A percentile compares a stretch with the other conserved stretches of the same genome.
These are phyloP conservation scores for Pestalotiopsis sp. DNA, from an alignment of 2,329 filamentous ascomycete species.

Conservation along the genomic window DNA sequence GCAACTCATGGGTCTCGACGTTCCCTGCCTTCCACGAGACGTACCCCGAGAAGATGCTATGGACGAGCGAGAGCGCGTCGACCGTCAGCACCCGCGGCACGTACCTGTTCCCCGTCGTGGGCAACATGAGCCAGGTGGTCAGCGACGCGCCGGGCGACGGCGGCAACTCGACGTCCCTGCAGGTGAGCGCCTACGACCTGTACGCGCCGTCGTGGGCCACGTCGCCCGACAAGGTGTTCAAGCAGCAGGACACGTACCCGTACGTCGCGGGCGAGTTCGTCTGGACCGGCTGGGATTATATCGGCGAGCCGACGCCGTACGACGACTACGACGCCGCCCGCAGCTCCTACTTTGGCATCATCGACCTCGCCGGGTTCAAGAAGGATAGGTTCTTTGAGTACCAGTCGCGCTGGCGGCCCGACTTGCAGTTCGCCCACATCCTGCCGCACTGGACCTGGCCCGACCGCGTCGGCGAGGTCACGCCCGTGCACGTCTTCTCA, in stretches of 20 bases:
- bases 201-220: constrained; percentile 47
- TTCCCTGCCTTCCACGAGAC: constrained; percentile 44
- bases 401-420: constrained; percentile 52
- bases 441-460: constrained; percentile 59
- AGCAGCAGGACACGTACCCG: constrained; percentile 43
- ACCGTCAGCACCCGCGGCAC: constrained; percentile 49
- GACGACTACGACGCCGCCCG: constrained; percentile 35
- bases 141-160: constrained; percentile 33
- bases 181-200: constrained; percentile 53
- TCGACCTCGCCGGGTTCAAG: constrained; percentile 57
- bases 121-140: constrained; percentile 35
- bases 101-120: constrained; percentile 52
- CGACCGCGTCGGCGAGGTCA: constrained; percentile 43
- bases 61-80: constrained; percentile 42
- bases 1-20: constrained; percentile 16
- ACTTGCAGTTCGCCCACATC: constrained; percentile 49
- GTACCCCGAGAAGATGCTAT: constrained; percentile 49
- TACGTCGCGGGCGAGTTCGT: constrained; percentile 56
- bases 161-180: constrained; percentile 32
- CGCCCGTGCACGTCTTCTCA: constrained; percentile 55
- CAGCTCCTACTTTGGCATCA: constrained; percentile 56
- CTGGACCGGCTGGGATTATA: constrained; percentile 52
- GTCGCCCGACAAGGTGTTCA: constrained; percentile 54
- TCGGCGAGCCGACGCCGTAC: constrained; percentile 52
- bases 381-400: constrained; percentile 59